Evolutionary conservation across 768 basidiomycete genomes (phyloP), one percentile per base, ranked within the genome.

Genomic region (Nidula microcarpa): DNA sequence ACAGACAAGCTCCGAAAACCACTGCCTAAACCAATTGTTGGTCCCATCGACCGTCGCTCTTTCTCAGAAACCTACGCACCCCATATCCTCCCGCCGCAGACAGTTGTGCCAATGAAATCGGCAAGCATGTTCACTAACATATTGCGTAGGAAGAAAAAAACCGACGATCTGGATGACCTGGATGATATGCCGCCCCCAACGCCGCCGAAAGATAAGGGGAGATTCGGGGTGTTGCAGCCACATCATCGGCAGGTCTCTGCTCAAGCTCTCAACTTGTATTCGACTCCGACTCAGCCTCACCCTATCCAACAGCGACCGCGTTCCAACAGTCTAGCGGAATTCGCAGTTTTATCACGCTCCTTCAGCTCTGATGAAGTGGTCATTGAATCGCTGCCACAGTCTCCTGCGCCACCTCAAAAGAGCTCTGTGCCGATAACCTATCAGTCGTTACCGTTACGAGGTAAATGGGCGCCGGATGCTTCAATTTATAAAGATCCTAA

Each of bases 131-230:
- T 72, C 35, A 63, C 62, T 43, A 68, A 68, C 33, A 61, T 79
- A 16, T 62, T 80, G 23, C 66, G 75, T 49, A 68, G 76, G 35
- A 72, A 73, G 60, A 75, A 72, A 62, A 71, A 68, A 58, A 61
- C 57, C 43, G 53, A 63, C 41, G 62, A 60, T 43, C 56, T 58
- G n/a, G 43, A 43, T n/a, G 62, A 68, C 47, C 52, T 49, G 35
- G 60, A 60, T 36, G 58, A 62, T 35, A 52, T 64, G 32, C 69
- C 69, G 1, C 76, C 77, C 13, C 75, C 78, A 3, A 66, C 72
- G 23, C 79, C 78, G 32, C 78, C 79, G 5, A 80, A 80, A 60
- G 78, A 79, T 54, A 65, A 64, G 34, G 60, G 51, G 14, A 55
- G 47, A 53, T 66, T 60, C 54, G 55, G 57, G 36, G 46, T 8